Percentiles rank a stretch among this genome's conserved stretches.
Evolutionary conservation across 352 stramenopile genomes (phyloP).

Genomic region (Phytophthora kernoviae): DNA sequence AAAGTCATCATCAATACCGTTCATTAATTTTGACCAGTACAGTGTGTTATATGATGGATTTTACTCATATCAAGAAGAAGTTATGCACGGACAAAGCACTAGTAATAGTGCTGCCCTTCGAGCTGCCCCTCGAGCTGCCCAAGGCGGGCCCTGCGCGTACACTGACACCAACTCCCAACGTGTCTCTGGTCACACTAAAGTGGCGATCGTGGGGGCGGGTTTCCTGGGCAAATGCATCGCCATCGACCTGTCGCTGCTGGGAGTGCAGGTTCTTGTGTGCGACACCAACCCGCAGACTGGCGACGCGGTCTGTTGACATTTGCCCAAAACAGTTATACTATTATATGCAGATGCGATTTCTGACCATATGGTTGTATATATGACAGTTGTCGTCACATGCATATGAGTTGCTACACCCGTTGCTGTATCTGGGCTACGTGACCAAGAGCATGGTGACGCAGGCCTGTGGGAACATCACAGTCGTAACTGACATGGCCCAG

Average conservation of each 20-base stretch:
- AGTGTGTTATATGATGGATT: neutral
- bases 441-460: constrained; percentile 77
- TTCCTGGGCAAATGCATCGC: constrained; percentile 74
- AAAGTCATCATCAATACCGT: neutral
- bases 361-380: neutral
- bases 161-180: constrained; percentile 16
- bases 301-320: constrained; percentile 30
- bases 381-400: constrained; percentile 57
- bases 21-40: too few relatives aligned
- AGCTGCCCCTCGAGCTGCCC: constrained; percentile 5
- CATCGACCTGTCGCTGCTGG: constrained; percentile 69
- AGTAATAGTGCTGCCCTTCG: constrained; percentile 1
- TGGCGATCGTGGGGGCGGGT: constrained; percentile 67
- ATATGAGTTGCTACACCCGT: constrained; percentile 69
- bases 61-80: constrained; percentile 11
- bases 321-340: too few relatives aligned
- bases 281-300: constrained; percentile 54
- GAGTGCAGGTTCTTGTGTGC: constrained; percentile 60
- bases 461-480: constrained; percentile 52
- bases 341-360: neutral
- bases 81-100: constrained; percentile 19
- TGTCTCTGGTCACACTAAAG: constrained; percentile 21
- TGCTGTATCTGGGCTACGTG: constrained; percentile 78
- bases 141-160: constrained; percentile 28
- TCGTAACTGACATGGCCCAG: constrained; percentile 51